Evolutionary conservation across 1,284 basidiomycete genomes (phyloP).

Genomic region (Apiotrichum sp.): DNA sequence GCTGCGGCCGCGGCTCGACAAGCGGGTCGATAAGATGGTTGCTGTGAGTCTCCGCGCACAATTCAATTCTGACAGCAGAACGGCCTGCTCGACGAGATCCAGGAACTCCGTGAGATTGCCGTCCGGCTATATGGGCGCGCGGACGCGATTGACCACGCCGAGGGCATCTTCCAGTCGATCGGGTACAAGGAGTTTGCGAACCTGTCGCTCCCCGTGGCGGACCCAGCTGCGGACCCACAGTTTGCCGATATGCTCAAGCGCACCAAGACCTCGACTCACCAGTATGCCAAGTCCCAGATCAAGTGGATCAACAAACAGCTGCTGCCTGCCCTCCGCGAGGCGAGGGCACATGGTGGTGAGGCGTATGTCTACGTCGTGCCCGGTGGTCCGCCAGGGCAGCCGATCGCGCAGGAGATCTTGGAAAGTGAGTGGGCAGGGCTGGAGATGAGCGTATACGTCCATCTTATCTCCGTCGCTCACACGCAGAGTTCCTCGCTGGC

Average conservation of each 20-base stretch:
- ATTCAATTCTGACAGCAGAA: constrained; percentile 49
- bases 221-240: constrained; percentile 20
- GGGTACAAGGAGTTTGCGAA: constrained; percentile 84
- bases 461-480: neutral
- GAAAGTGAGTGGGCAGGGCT: constrained; percentile 46
- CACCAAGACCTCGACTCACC: constrained; percentile 81
- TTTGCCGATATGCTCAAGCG: constrained; percentile 60
- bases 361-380: constrained; percentile 44
- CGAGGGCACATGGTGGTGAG: constrained; percentile 45
- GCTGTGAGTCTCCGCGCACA: too few relatives aligned
- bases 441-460: too few relatives aligned
- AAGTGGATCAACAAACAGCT: constrained; percentile 91
- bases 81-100: constrained; percentile 80
- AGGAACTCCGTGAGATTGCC: constrained; percentile 49
- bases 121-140: constrained; percentile 32
- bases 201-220: constrained; percentile 38
- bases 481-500: constrained; percentile 58
- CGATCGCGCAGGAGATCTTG: constrained; percentile 53
- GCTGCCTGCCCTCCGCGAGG: constrained; percentile 62
- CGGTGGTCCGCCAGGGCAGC: constrained; percentile 60
- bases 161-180: constrained; percentile 90
- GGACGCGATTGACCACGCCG: constrained; percentile 36
- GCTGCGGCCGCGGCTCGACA: constrained; percentile 66
- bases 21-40: constrained; percentile 84
- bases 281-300: constrained; percentile 87